A percentile compares a stretch with the other conserved stretches of the same genome.
Evolutionary conservation across 129 eudicot species (phyloP).

Genomic region (Pulicaria dysenterica): DNA sequence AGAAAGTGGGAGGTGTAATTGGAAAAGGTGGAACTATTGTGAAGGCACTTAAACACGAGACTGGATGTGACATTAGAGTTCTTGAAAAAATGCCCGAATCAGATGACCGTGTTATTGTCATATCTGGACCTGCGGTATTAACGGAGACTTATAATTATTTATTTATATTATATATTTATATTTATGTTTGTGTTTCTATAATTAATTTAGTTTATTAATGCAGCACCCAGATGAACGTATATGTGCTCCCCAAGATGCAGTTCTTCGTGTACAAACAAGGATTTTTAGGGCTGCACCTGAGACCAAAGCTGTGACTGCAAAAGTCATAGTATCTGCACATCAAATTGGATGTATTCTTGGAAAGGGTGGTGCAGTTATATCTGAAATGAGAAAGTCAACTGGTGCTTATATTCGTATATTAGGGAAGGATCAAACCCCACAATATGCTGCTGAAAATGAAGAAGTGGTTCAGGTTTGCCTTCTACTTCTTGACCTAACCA

Average conservation of each 20-base stretch:
- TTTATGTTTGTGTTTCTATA: not conserved
- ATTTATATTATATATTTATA: not conserved
- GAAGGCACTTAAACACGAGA: conserved; percentile 82
- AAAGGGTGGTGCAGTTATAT: conserved; percentile 86
- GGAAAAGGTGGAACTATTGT: conserved; percentile 85
- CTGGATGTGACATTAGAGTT: conserved; percentile 94
- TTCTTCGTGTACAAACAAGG: conserved; percentile 85
- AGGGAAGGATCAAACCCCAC: conserved; percentile 82
- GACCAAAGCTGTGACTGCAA: conserved; percentile 61
- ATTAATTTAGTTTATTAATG: conserved; percentile 19
- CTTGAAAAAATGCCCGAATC: conserved; percentile 56
- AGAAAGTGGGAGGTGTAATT: conserved; percentile 92
- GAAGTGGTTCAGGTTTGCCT: conserved; percentile 84
- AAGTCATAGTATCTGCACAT: conserved; percentile 77
- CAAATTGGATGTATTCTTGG: conserved; percentile 98
- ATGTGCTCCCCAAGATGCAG: conserved; percentile 87
- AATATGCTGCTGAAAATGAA: conserved; percentile 73
- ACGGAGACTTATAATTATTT: not conserved
- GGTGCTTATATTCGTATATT: conserved; percentile 88
- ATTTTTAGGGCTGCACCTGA: conserved; percentile 77
- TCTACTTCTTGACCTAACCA: not conserved
- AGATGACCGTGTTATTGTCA: conserved; percentile 82
- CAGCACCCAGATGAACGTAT: conserved; percentile 88
- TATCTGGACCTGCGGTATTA: conserved; percentile 89
- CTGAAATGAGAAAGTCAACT: conserved; percentile 88